phyloP scores from a whole-genome alignment of 768 basidiomycete species.

The Ramaria sp. region DNA sequence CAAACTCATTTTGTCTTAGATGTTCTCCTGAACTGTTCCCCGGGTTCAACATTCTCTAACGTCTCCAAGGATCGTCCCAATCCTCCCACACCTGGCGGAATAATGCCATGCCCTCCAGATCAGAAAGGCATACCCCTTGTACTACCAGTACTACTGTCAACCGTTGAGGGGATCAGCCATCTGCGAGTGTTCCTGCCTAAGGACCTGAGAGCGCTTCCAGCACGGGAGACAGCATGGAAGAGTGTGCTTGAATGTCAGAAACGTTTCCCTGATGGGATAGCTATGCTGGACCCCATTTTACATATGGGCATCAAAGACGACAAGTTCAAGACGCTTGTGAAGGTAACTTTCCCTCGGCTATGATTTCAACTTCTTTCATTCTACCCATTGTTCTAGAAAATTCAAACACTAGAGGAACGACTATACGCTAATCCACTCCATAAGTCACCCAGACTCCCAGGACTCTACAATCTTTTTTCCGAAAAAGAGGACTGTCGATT shows the following conservation, averaged over 20 bases:
- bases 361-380: not conserved
- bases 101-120: slow-evolving; percentile 62
- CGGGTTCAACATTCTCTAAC: slow-evolving; percentile 45
- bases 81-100: slow-evolving; percentile 52
- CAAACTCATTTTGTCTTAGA: slow-evolving; percentile 92
- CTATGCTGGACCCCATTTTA: slow-evolving; percentile 80
- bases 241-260: slow-evolving; percentile 85
- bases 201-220: slow-evolving; percentile 66
- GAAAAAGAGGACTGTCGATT: slow-evolving; percentile 63
- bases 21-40: slow-evolving; percentile 74
- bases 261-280: slow-evolving; percentile 79
- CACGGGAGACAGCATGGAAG: slow-evolving; percentile 82
- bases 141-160: slow-evolving; percentile 80
- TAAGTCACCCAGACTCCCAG: slow-evolving; percentile 65
- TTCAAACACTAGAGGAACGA: slow-evolving; percentile 78
- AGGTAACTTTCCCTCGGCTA: slow-evolving; percentile 34
- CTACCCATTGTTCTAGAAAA: slow-evolving; percentile 51
- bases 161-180: slow-evolving; percentile 77
- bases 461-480: slow-evolving; percentile 71
- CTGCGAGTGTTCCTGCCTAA: slow-evolving; percentile 84
- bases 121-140: slow-evolving; percentile 77
- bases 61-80: slow-evolving; percentile 31
- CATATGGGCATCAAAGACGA: slow-evolving; percentile 96
- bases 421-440: slow-evolving; percentile 74
- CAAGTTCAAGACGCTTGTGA: slow-evolving; percentile 78